Conservation (phyloP, 202 grass and related monocot species). For the Setaria italica region DNA sequence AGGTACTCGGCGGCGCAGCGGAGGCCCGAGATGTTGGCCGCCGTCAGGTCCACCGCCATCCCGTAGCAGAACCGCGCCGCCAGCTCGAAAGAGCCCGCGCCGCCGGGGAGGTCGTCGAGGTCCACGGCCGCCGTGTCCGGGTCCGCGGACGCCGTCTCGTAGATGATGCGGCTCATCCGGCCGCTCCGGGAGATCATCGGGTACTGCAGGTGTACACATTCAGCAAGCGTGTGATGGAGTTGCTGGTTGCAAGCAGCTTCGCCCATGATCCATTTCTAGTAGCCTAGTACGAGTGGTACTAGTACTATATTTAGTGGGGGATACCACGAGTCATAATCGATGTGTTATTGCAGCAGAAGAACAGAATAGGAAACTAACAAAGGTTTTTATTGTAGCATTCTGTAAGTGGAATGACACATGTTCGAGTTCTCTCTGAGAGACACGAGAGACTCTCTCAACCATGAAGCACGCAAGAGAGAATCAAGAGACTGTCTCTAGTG, state of each 20-base stretch:
- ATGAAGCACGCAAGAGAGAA: not conserved
- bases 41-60: constrained; percentile 86
- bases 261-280: not conserved
- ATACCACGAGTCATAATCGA: not conserved
- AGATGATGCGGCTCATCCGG: constrained; percentile 77
- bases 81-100: constrained; percentile 77
- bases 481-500: not conserved
- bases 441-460: no score
- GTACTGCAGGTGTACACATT: constrained; percentile 50
- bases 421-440: no score
- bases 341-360: not conserved
- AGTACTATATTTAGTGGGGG: not conserved
- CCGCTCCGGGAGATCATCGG: constrained; percentile 91
- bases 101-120: constrained; percentile 75
- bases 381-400: not conserved
- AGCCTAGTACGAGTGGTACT: not conserved
- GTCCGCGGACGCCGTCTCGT: constrained; percentile 58
- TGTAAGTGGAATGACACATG: not conserved
- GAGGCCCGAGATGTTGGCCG: constrained; percentile 88
- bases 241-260: not conserved
- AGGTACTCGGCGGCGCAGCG: constrained; percentile 92
- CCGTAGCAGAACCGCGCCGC: constrained; percentile 95
- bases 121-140: constrained; percentile 51
- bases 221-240: not conserved
- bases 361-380: constrained; percentile 28